Evolutionary conservation across 148 eudicot species (phyloP).

Genomic region (Pouteria glomerata): DNA sequence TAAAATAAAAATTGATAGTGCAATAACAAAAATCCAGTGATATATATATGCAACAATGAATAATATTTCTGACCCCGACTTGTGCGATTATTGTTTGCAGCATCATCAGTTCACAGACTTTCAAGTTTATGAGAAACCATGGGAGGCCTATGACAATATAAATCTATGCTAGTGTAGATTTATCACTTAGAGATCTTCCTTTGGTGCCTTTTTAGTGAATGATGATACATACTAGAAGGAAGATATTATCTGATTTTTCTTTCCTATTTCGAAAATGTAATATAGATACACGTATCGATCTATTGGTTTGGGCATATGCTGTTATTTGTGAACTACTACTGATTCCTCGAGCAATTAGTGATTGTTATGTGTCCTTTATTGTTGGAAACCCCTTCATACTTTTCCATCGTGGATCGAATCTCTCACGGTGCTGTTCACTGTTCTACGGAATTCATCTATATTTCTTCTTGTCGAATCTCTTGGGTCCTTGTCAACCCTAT

Average conservation of each 20-base stretch:
- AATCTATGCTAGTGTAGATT: background rate
- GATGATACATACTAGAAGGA: background rate
- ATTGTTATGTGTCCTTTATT: background rate
- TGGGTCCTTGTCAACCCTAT: background rate
- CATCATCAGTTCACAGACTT: constrained; percentile 14
- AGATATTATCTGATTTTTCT: background rate
- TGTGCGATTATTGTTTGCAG: constrained; percentile 16
- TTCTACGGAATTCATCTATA: no score
- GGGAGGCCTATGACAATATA: constrained; percentile 16
- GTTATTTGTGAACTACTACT: background rate
- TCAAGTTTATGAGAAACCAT: constrained; percentile 14
- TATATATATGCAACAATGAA: no score
- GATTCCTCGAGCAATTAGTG: background rate
- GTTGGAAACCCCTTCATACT: constrained; percentile 1
- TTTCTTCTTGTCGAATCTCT: background rate
- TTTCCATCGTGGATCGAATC: no score
- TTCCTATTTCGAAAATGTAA: background rate
- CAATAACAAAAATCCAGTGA: no score
- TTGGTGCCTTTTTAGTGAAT: constrained; percentile 4
- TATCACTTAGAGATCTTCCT: background rate
- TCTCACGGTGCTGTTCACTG: no score
- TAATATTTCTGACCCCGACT: background rate
- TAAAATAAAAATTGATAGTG: no score
- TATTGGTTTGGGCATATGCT: background rate
- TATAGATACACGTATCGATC: background rate